phyloP scores from a whole-genome alignment of 2,329 filamentous ascomycete genomes.

The Fusarium cyanostomum region DNA sequence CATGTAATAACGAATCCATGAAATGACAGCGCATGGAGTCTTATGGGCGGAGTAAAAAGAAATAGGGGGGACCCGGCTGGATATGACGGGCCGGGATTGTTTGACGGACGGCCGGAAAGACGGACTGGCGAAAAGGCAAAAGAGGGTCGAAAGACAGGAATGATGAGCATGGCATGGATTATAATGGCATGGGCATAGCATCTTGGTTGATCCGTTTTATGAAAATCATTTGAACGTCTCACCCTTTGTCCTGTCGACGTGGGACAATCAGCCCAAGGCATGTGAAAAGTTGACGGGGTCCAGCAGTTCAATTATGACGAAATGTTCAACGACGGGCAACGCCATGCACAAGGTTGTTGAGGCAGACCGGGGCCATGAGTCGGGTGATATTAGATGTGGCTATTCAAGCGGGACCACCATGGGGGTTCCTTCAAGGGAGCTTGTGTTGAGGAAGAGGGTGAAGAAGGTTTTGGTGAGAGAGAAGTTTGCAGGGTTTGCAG shows the following conservation, averaged over 20 bases:
- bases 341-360: constrained; percentile 22
- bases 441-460: no score
- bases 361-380: constrained; percentile 24
- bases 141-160: constrained; percentile 19
- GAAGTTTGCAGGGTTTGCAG: no score
- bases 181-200: constrained; percentile 26
- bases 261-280: constrained; percentile 4
- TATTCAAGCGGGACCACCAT: constrained; percentile 18
- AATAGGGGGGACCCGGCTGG: constrained; percentile 24
- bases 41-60: constrained; percentile 31
- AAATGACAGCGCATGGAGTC: constrained; percentile 39
- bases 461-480: no score
- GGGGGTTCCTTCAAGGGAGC: not conserved
- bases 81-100: constrained; percentile 26
- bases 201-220: constrained; percentile 24
- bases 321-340: constrained; percentile 20
- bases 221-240: constrained; percentile 9
- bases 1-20: constrained; percentile 38
- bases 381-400: constrained; percentile 17
- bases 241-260: not conserved
- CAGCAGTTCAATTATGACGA: constrained; percentile 30
- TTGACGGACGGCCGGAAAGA: constrained; percentile 23
- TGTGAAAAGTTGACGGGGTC: constrained; percentile 23
- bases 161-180: constrained; percentile 26
- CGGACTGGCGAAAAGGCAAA: constrained; percentile 28